Evolutionary conservation across 768 basidiomycete genomes (phyloP).

Genomic region (Russula emetica): DNA sequence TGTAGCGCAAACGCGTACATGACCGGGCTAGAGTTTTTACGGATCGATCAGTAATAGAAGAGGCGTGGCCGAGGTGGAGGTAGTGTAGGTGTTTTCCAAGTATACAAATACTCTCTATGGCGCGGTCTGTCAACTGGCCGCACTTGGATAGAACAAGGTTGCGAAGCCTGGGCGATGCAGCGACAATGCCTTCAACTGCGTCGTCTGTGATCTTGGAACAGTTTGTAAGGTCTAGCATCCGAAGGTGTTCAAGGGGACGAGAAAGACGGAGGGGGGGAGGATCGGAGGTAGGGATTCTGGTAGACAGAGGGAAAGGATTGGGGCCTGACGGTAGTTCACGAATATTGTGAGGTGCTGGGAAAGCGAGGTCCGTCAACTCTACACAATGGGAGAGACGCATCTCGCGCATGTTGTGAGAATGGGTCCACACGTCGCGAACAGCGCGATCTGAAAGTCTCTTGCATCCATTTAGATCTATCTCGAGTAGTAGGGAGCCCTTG

Average conservation of each 20-base stretch:
- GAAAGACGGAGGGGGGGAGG: constrained; percentile 64
- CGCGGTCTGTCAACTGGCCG: constrained; percentile 66
- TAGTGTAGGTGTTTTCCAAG: constrained; percentile 93
- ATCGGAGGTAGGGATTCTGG: constrained; percentile 37
- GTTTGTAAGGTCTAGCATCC: constrained; percentile 89
- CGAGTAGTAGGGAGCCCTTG: constrained; percentile 80
- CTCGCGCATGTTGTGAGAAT: constrained; percentile 83
- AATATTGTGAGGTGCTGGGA: constrained; percentile 64
- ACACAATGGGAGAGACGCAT: constrained; percentile 78
- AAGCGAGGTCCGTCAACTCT: constrained; percentile 76
- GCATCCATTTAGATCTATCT: constrained; percentile 90
- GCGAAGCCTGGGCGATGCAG: constrained; percentile 77
- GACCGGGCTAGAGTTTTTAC: constrained; percentile 77
- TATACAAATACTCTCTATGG: constrained; percentile 77
- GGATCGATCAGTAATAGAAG: constrained; percentile 83
- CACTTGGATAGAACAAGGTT: constrained; percentile 89
- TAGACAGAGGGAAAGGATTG: constrained; percentile 38
- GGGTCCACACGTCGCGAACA: constrained; percentile 78
- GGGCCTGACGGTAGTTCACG: constrained; percentile 40
- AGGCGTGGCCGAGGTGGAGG: constrained; percentile 90
- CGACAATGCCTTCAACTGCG: constrained; percentile 77
- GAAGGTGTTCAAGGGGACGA: constrained; percentile 73
- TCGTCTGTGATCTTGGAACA: constrained; percentile 78
- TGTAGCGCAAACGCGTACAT: constrained; percentile 88
- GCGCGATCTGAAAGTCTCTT: constrained; percentile 69